Evolutionary conservation across 306 rosid genomes (phyloP).

Genomic region (cucumber (Cucumis sativus)): DNA sequence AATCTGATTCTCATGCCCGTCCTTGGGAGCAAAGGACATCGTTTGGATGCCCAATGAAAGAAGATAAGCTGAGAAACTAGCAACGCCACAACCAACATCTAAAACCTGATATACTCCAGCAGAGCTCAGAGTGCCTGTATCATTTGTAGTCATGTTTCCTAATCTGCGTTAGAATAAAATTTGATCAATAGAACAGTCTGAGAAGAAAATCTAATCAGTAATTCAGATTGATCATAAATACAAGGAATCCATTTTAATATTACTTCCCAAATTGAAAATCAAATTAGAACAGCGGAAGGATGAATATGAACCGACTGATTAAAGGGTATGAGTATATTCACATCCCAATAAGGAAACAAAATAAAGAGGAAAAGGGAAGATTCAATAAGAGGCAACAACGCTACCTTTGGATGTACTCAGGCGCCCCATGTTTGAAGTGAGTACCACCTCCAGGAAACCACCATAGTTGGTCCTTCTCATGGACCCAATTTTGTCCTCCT

Average conservation of each 20-base stretch:
- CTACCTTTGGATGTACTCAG: slow-evolving; percentile 82
- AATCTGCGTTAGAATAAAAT: slow-evolving; percentile 31
- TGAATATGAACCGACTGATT: background rate
- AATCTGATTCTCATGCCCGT: slow-evolving; percentile 90
- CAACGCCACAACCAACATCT: slow-evolving; percentile 97
- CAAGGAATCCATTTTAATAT: background rate
- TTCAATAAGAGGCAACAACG: background rate
- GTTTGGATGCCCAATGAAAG: slow-evolving; percentile 68
- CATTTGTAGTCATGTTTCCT: slow-evolving; percentile 80
- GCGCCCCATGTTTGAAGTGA: slow-evolving; percentile 90
- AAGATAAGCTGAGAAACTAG: slow-evolving; percentile 94
- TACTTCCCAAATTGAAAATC: background rate
- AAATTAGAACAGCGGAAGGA: background rate
- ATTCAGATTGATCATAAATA: background rate
- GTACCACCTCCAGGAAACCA: slow-evolving; percentile 99
- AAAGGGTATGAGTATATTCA: background rate
- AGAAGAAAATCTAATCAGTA: background rate
- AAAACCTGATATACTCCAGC: slow-evolving; percentile 72
- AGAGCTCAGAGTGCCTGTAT: slow-evolving; percentile 54
- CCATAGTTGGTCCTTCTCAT: slow-evolving; percentile 67
- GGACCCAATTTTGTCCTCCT: slow-evolving; percentile 99
- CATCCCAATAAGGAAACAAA: background rate
- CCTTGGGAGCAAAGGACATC: slow-evolving; percentile 98
- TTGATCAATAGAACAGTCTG: background rate
- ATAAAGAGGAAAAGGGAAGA: background rate